Evolutionary conservation across 331 rosid genomes (phyloP).

Genomic region (Quercus phellos): DNA sequence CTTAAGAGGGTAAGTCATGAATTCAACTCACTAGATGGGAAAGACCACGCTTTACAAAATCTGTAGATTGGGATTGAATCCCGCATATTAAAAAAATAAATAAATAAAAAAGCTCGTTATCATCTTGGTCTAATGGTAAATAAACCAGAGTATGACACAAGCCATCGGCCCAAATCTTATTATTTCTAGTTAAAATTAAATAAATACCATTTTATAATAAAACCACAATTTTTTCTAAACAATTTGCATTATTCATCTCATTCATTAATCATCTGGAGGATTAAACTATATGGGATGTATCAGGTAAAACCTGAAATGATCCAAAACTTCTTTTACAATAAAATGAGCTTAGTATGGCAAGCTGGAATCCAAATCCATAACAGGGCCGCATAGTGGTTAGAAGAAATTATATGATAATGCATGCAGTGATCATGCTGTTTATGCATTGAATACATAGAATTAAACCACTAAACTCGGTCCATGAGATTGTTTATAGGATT

Average conservation of each 20-base stretch:
- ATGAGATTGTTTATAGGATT: slow-evolving; percentile 2
- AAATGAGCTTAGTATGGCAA: not conserved
- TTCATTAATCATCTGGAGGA: no score
- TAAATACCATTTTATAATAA: no score
- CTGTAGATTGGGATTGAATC: no score
- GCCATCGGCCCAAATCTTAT: no score
- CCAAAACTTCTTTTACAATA: not conserved
- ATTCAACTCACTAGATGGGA: no score
- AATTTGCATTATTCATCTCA: not conserved
- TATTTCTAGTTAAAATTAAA: no score
- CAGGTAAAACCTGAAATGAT: not conserved
- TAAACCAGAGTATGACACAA: no score
- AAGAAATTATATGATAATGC: no score
- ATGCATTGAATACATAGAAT: not conserved
- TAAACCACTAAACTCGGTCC: slow-evolving; percentile 1
- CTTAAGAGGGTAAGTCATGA: no score
- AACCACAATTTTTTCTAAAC: not conserved
- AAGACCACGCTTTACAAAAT: no score
- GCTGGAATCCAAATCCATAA: not conserved
- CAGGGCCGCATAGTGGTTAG: not conserved
- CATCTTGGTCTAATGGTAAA: no score
- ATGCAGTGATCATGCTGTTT: not conserved
- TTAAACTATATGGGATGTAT: not conserved
- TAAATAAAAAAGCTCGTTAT: rapidly evolving
- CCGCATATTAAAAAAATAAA: no score